Evolutionary conservation across 106 monocot species (phyloP), one percentile per base, ranked within the genome.

Genomic region (Dioscorea zingiberensis): DNA sequence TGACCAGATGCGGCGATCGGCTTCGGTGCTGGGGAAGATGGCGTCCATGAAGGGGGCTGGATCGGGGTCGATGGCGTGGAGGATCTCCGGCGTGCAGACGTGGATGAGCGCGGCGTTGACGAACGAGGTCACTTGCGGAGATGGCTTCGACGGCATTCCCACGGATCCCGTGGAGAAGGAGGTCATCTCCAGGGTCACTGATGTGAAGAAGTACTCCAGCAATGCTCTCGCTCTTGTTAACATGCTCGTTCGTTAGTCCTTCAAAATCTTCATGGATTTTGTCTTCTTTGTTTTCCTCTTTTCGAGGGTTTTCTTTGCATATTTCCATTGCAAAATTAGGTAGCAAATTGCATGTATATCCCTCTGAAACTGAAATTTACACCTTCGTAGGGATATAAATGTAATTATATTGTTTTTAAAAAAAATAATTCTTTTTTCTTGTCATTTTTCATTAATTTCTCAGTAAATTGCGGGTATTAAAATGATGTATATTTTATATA

Each of bases 31-130:
- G 65, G 55, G 47, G 30, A 7, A 17, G 28, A 3, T 65, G 58
- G 38, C 38, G 38, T 6, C 38, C 9, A 10, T 6, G 38, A 38
- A 38, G 0, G 19, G 10, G 17, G 58, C 19, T 4, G 22, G 62
- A 10, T 21, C 17, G 13, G 44, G 29, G 21, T 13, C 56, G 21
- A n/a, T 38, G 2, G 45, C 23, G 55, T 55, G 27, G 25, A n/a
- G 25, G 54, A 10, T 70, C 1, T 47, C 47, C 19, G 55, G 60
- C 32, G 27, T 59, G 15, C 77, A 65, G 71, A 77, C 77, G 47
- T 77, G 77, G 77, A 64, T 77, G 59, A 77, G 77, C 62, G 65
- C 77, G 2, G 77, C 70, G 23, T 38, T 77, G 15, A 77, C 77
- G 49, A 45, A 77, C 25, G 77, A 77, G 44, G 58, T 19, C 45